These are phyloP conservation scores for Raffaelea ambrosiae DNA, from an alignment of 2,329 filamentous ascomycete species.

Conservation along the genomic window DNA sequence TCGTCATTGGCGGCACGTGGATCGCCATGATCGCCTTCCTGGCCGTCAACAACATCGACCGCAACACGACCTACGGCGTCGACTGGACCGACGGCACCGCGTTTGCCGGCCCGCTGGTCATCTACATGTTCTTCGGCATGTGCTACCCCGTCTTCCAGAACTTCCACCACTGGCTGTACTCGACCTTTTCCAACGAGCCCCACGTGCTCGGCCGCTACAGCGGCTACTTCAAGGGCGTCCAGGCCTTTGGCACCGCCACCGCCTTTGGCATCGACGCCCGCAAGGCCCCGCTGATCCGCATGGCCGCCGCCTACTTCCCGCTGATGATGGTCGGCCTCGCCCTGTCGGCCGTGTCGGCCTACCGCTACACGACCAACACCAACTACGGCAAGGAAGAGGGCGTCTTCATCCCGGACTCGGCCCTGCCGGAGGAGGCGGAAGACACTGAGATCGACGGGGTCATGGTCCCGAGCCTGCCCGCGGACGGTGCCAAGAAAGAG, in stretches of 20 bases:
- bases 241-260: background rate
- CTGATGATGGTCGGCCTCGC: background rate
- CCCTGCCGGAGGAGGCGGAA: background rate
- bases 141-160: conserved; percentile 2
- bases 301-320: background rate
- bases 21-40: conserved; percentile 1
- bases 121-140: conserved; percentile 3
- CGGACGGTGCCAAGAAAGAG: too few species aligned
- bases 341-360: background rate
- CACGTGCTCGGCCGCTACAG: conserved; percentile 2
- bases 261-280: conserved; percentile 1
- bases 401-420: background rate
- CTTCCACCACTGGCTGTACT: conserved; percentile 2
- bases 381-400: conserved; percentile 1
- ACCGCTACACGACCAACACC: background rate
- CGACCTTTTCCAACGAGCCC: conserved; percentile 2
- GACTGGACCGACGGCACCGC: conserved; percentile 1
- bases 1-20: conserved; percentile 1
- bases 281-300: background rate
- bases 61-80: background rate
- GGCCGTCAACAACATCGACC: conserved; percentile 1
- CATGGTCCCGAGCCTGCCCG: background rate
- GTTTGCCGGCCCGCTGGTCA: conserved; percentile 1
- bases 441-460: background rate
- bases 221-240: conserved; percentile 1